A percentile compares a stretch with the other conserved stretches of the same genome.
Evolutionary conservation across 106 monocot genomes (phyloP).

Genomic region (Hemerocallis citrina): DNA sequence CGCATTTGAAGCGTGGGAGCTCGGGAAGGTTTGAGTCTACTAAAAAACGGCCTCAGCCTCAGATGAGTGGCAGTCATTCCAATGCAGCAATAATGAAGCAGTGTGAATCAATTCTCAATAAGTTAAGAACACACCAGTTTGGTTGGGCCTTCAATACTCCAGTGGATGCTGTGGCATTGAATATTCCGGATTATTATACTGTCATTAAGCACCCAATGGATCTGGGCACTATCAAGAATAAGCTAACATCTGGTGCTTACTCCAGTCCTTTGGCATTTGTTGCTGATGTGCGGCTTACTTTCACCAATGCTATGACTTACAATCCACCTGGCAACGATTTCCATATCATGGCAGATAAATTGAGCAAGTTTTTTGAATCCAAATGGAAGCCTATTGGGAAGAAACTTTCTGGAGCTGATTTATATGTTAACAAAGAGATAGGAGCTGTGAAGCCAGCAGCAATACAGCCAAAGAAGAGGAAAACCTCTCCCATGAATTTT

Average conservation of each 20-base stretch:
- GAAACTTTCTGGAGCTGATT: conserved; percentile 41
- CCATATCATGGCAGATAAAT: conserved; percentile 68
- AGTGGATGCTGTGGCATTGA: conserved; percentile 66
- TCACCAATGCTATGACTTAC: conserved; percentile 87
- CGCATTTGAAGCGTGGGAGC: conserved; percentile 26
- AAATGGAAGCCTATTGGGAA: conserved; percentile 90
- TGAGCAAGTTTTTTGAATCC: conserved; percentile 76
- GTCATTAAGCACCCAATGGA: conserved; percentile 95
- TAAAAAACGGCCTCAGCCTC: conserved; percentile 18
- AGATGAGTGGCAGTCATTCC: background rate
- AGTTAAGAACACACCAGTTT: conserved; percentile 51
- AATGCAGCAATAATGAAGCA: conserved; percentile 52
- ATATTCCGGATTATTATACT: conserved; percentile 79
- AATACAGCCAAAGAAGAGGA: conserved; percentile 45
- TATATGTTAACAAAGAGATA: conserved; percentile 12
- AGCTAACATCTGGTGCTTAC: conserved; percentile 55
- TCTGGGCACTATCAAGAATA: conserved; percentile 75
- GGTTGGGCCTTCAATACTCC: conserved; percentile 65
- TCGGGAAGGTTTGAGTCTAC: conserved; percentile 42
- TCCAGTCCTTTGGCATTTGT: conserved; percentile 51
- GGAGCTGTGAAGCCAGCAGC: conserved; percentile 11
- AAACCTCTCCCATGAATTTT: conserved; percentile 9
- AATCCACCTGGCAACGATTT: conserved; percentile 77
- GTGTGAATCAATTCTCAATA: conserved; percentile 61
- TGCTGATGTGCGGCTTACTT: conserved; percentile 92